phyloP scores from a whole-genome alignment of 2,329 filamentous ascomycete genomes.

The Botrytis deweyae region DNA sequence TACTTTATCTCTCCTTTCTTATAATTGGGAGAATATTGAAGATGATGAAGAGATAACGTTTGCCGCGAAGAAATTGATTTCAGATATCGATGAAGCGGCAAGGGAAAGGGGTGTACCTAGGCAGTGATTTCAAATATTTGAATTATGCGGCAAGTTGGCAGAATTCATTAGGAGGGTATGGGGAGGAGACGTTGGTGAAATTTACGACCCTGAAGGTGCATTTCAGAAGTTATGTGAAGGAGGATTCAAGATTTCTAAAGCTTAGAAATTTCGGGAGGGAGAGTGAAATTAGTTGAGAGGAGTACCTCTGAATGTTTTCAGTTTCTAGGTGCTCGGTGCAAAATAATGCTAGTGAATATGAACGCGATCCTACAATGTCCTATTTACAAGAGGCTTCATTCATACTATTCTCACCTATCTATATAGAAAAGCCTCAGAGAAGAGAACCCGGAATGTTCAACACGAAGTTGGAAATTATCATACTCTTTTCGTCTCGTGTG shows the following conservation, averaged over 20 bases:
- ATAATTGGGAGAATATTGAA: background rate
- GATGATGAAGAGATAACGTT: background rate
- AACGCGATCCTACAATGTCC: background rate
- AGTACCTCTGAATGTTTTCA: background rate
- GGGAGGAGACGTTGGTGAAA: background rate
- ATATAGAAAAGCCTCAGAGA: background rate
- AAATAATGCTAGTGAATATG: background rate
- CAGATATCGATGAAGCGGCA: background rate
- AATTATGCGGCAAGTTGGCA: background rate
- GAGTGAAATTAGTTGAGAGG: background rate
- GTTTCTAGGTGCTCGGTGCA: background rate
- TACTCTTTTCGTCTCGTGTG: background rate
- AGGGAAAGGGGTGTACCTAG: background rate
- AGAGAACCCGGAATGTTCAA: background rate
- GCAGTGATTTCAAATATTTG: background rate
- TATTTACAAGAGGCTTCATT: background rate
- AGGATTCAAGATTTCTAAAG: background rate
- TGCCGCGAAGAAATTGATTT: background rate
- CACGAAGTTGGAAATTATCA: background rate
- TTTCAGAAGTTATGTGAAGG: background rate
- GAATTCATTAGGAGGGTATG: background rate
- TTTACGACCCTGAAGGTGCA: background rate
- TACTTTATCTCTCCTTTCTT: background rate
- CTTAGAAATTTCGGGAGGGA: background rate
- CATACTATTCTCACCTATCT: background rate